Evolutionary conservation across 371 early-diverging fungal genomes (phyloP), one percentile per base, ranked within the genome.

Genomic region (Funneliformis caledonium): DNA sequence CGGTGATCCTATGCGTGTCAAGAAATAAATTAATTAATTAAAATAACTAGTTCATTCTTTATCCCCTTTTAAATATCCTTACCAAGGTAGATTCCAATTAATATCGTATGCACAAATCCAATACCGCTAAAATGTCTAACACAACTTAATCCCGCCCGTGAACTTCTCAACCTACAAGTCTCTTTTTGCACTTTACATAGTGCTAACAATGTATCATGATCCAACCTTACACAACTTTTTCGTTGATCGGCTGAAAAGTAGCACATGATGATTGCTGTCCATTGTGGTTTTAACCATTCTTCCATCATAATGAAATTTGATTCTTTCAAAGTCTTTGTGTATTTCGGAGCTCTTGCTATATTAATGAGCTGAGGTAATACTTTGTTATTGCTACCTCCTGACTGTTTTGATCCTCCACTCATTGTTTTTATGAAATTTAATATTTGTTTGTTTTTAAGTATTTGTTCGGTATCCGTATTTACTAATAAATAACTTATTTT

Each of bases 161-260:
- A 87, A 1, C 88, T 84, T 74, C 87, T 88, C 88, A 96, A 89
- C 78, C 92, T 91, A 82, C 92, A 92, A n/a, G 94, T 94, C 70
- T 90, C 90, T 81, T 93, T 94, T 81, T 95, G 95, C 11, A 94
- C 88, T 62, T 93, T 86, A 83, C 95, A 94, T 76, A 93, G 94
- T 31, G 92, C 87, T 82, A 96, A 80, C 43, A 96, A 83, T 1
- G 91, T 88, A 4, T 86, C 82, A 85, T 96, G 95, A 11, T 90
- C 87, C 56, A 93, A 83, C 48, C 87, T 83, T 43, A 92, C 88
- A 79, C 90, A 91, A 42, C 86, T 88, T 19, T 90, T 89, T 43
- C 85, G 81, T 80, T 89, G 89, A 81, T 92, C 92, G 0, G 91
- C 79, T 1, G 86, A 82, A 60, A 84, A 87, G 61, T 89, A 87